Base-by-base conservation (phyloP, 129 eudicot species). In the Tagetes erecta region DNA sequence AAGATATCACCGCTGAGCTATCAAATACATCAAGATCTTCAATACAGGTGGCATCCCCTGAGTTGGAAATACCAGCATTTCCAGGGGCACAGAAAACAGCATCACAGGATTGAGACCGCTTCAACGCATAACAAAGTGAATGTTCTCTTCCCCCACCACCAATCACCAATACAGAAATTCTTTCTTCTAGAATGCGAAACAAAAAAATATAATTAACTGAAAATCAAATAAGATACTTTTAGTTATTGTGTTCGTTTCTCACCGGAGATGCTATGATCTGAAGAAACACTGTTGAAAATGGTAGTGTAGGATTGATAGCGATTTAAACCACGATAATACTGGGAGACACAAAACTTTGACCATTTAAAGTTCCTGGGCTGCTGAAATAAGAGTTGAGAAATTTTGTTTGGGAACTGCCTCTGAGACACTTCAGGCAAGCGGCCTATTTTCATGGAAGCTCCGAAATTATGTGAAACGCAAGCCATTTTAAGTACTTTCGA, bases 131-230 rank as follows among this genome's bases (percentile, higher is more conserved):
- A 71, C 98, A 92, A 75, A 92, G 96, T 14, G 96, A 92, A 70
- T 92, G 98, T 79, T 92, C 98, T 81, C 98, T 89, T 80, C 98
- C 98, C 1, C 98, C 98, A 40, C 98, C 98, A 74, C 98, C 98
- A 68, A 92, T 81, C 1, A 92, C 98, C 83, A 92, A 65, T 63
- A 89, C 98, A 41, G 76, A 69, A 37, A 92, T 81, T 70, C 94
- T 86, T 62, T 89, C 96, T 71, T 80, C 95, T 89, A 40, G 68
- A 68, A 20, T 83, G 3, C 5, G 27, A 47, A 62, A 30, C 1
- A 59, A 45, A 31, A 20, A 67, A 65, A 56, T 12, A 44, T 10
- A 4, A 14, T n/a, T 67, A 44, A 65, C 53, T 13, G 20, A 67
- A 76, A 65, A 10, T 11, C 35, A 12, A 38, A 34, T 35, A 20